Evolutionary conservation across 495 filamentous ascomycete species (phyloP).

Genomic region (Lasiosphaeria miniovina): DNA sequence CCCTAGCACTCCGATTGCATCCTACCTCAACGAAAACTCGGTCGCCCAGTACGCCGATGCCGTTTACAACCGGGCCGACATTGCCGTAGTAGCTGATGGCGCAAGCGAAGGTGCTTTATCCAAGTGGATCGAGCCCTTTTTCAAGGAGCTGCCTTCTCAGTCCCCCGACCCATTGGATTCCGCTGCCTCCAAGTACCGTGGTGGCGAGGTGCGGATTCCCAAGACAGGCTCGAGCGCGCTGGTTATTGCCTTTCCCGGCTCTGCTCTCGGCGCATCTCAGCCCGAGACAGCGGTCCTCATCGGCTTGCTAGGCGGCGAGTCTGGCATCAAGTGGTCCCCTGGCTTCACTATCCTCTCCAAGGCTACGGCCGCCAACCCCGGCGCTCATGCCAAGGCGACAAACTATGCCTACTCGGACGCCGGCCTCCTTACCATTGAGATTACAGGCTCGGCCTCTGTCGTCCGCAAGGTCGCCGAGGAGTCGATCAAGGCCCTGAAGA

Average conservation of each 20-base stretch:
- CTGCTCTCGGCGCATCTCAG: slow-evolving; percentile 74
- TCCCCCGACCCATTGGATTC: slow-evolving; percentile 31
- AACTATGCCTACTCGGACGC: slow-evolving; percentile 91
- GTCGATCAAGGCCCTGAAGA: slow-evolving; percentile 77
- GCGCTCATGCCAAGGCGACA: slow-evolving; percentile 63
- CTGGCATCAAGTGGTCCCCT: slow-evolving; percentile 90
- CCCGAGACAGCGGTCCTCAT: slow-evolving; percentile 86
- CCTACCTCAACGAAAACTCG: slow-evolving; percentile 70
- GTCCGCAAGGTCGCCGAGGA: slow-evolving; percentile 57
- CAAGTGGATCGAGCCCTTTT: slow-evolving; percentile 94
- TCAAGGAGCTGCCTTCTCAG: slow-evolving; percentile 53
- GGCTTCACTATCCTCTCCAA: slow-evolving; percentile 88
- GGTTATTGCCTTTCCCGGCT: slow-evolving; percentile 89
- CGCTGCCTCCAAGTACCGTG: slow-evolving; percentile 75
- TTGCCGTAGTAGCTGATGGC: slow-evolving; percentile 87
- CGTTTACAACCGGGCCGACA: slow-evolving; percentile 84
- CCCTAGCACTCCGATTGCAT: slow-evolving; percentile 62
- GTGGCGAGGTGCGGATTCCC: slow-evolving; percentile 88
- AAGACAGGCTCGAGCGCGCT: slow-evolving; percentile 69
- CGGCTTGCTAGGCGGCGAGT: slow-evolving; percentile 84
- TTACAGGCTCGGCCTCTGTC: slow-evolving; percentile 67
- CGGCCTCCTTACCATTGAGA: slow-evolving; percentile 78
- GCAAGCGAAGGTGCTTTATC: slow-evolving; percentile 68
- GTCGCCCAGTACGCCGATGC: slow-evolving; percentile 68
- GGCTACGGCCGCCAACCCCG: slow-evolving; percentile 61